Conservation (phyloP, 306 rosid species). For the Quercus parvula region DNA sequence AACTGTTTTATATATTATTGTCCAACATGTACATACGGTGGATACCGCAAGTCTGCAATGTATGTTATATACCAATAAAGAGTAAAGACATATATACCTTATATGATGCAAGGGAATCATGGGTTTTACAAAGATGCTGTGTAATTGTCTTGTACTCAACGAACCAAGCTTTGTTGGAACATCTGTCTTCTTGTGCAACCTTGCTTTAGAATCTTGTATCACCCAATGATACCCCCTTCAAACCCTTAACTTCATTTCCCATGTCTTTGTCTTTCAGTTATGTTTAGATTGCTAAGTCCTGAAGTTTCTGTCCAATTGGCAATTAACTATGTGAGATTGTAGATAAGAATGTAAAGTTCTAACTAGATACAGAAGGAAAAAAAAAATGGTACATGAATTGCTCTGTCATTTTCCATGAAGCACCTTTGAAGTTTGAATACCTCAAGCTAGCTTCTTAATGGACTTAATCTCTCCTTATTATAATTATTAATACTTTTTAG, state of each 20-base stretch:
- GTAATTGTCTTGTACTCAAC: slow-evolving; percentile 28
- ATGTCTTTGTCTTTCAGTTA: not conserved
- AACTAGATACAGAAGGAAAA: not conserved
- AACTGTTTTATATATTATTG: no score
- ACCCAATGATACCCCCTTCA: slow-evolving; percentile 1
- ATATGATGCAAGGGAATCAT: no score
- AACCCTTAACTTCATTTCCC: not conserved
- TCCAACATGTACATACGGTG: no score
- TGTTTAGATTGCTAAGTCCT: not conserved
- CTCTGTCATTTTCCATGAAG: no score
- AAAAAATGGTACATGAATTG: not conserved
- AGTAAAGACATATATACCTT: no score
- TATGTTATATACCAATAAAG: no score
- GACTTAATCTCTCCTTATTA: no score
- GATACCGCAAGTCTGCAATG: no score
- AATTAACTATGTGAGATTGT: not conserved
- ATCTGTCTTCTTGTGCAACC: slow-evolving; percentile 38
- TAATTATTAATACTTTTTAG: no score
- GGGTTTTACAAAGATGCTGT: slow-evolving; percentile 14
- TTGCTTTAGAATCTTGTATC: slow-evolving; percentile 33
- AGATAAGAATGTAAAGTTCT: not conserved
- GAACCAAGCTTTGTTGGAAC: slow-evolving; percentile 5
- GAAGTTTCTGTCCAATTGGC: not conserved
- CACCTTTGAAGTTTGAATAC: no score
- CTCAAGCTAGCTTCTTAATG: no score